Base-by-base conservation (phyloP, 257 asterid genomes). In the Solanum pimpinellifolium region DNA sequence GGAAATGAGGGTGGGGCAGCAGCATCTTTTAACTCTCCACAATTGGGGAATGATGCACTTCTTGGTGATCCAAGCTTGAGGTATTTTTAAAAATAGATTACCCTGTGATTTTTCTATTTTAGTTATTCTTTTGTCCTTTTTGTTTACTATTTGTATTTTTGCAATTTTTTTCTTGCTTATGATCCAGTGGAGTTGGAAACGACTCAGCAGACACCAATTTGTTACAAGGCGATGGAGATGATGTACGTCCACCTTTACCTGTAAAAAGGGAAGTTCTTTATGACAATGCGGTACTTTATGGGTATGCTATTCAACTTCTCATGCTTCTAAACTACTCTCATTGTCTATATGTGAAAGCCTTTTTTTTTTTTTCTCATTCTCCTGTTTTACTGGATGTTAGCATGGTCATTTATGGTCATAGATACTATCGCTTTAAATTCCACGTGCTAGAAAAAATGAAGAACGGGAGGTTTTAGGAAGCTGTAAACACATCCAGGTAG, bases 211-310 rank as follows among this genome's bases (percentile, higher is more conserved):
- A 85, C 86, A 89, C 81, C 90, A 91, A 86, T 88, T 88, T 59
- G 42, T 87, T 90, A 86, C 93, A 89, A 84, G 93, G 81, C 83
- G 94, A 86, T 77, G 96, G 90, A 83, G 93, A 91, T 88, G 96
- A 91, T 83, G 91, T 97, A 46, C 97, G 99, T 0, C 90, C 99
- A 83, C 99, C 99, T 88, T 93, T 97, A 86, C 99, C 99, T 80
- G 99, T 96, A 88, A 95, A 87, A 91, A 91, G 99, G 89, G 99
- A 97, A 18, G 97, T 93, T 90, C 99, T 97, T 65, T 97, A 97
- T 89, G 99, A 96, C 86, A 88, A 81, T 88, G 91, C 94, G 9
- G 89, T 92, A 86, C 89, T 90, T 83, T 92, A 88, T 86, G 92
- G 99, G 99, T 96, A 97, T 87, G 92, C 66, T 84, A 80, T 88